These are phyloP conservation scores for Pseudomassariella vexata DNA, from an alignment of 2,329 filamentous ascomycete genomes.

Conservation along the genomic window DNA sequence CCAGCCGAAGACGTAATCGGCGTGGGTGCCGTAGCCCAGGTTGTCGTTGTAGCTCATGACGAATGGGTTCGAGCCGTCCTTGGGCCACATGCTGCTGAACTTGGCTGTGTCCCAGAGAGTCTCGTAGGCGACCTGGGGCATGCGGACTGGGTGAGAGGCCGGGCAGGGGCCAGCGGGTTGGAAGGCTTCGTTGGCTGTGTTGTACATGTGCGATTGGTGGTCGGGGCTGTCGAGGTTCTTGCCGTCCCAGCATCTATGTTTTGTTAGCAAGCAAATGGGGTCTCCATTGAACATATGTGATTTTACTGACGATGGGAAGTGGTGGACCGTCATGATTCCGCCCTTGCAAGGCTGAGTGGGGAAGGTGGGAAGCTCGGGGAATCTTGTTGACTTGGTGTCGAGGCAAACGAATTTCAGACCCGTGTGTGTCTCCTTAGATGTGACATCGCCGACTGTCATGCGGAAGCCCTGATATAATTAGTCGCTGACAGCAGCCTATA, in stretches of 20 bases:
- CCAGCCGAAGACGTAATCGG: slow-evolving; percentile 34
- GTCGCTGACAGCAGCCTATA: no score
- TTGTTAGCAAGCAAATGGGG: no score
- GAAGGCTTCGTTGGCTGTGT: slow-evolving; percentile 23
- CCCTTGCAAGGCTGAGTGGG: slow-evolving; percentile 30
- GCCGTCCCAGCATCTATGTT: slow-evolving; percentile 48
- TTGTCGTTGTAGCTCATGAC: slow-evolving; percentile 22
- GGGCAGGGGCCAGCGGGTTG: slow-evolving; percentile 28
- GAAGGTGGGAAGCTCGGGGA: slow-evolving; percentile 33
- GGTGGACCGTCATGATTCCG: slow-evolving; percentile 36
- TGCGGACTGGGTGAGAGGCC: slow-evolving; percentile 31
- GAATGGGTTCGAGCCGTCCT: slow-evolving; percentile 26
- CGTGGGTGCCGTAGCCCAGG: slow-evolving; percentile 30
- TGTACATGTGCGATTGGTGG: slow-evolving; percentile 32
- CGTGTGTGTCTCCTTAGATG: slow-evolving; percentile 23
- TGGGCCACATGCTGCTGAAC: slow-evolving; percentile 31
- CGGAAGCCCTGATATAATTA: slow-evolving; percentile 32
- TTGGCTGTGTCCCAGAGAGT: slow-evolving; percentile 37
- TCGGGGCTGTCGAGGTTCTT: slow-evolving; percentile 41
- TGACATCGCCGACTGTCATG: slow-evolving; percentile 32
- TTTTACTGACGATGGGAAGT: slow-evolving; percentile 32
- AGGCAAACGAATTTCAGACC: slow-evolving; percentile 35
- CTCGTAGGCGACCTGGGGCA: slow-evolving; percentile 37
- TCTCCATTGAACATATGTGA: no score
- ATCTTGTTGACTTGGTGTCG: slow-evolving; percentile 31